Evolutionary conservation across 768 basidiomycete genomes (phyloP), one percentile per base, ranked within the genome.

Genomic region (Suillus fuscotomentosus): DNA sequence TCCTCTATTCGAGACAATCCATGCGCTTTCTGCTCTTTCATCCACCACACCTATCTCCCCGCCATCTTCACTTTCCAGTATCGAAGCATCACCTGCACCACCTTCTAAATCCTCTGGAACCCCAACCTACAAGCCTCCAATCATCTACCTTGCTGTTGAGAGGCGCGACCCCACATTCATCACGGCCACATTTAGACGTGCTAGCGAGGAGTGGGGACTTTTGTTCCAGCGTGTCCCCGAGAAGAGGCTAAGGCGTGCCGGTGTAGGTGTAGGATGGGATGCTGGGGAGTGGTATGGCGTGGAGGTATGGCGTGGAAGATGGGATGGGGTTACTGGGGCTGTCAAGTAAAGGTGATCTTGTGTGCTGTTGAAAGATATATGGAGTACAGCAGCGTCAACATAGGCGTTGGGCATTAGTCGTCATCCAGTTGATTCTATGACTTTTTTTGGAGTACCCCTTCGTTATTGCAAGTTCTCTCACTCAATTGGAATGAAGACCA

Each of bases 211-310:
- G 3, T 89, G 88, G 85, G 79, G 82, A 5, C 89, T 93, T 71
- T 71, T 76, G 7, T 76, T 86, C 15, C 82, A 84, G 54, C 86
- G 85, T 11, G 79, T 96, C 24, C 82, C 86, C 2, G 80, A 78
- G 20, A 83, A 77, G 43, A 89, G 87, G 71, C 69, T 95, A 15
- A 75, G 74, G 42, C 89, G 86, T 69, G 84, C 85, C 5, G 77
- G 94, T 66, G 80, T 78, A 14, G 84, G 85, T 3, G 72, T 85
- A 47, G 75, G 77, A 3, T 94, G 92, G 92, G 76, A 77, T 14
- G 81, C 77, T 69, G 81, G 82, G 7, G 92, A 93, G 60, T 95
- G 92, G 91, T 90, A 89, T 27, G 91, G 83, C 5, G 81, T 95
- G 31, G 92, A 95, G 76, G 81, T 96, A 51, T 95, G 91, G 91